These are phyloP conservation scores for Marchantia polymorpha DNA, from an alignment of 225 moss, liverwort and hornwort species.

Conservation along the genomic window DNA sequence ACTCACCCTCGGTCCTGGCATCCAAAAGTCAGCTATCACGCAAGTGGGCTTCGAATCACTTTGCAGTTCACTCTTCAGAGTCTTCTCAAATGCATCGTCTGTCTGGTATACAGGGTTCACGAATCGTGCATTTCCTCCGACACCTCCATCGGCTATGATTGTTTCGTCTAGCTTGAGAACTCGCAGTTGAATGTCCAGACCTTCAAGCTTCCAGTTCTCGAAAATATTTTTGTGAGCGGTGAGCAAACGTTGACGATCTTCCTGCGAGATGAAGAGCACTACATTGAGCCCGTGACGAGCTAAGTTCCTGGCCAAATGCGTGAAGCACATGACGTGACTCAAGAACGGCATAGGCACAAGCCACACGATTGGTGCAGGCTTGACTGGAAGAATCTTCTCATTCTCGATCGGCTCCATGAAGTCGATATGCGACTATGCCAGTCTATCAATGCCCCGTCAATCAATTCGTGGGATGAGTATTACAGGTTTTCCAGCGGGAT, in stretches of 20 bases:
- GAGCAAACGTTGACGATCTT: background rate
- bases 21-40: background rate
- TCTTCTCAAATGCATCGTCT: slow-evolving; percentile 1
- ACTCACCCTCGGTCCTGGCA: slow-evolving; percentile 3
- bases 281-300: background rate
- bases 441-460: too few species aligned
- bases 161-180: background rate
- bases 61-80: background rate
- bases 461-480: too few species aligned
- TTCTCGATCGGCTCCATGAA: too few species aligned
- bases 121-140: background rate
- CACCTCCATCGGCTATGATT: background rate
- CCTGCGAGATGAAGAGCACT: background rate
- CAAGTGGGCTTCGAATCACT: background rate
- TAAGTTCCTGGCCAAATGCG: background rate
- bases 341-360: slow-evolving; percentile 6
- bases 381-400: too few species aligned
- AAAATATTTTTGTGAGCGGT: background rate
- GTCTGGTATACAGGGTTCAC: background rate
- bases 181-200: background rate
- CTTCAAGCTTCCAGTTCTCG: background rate
- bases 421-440: too few species aligned
- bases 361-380: background rate
- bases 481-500: too few species aligned
- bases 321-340: background rate